Evolutionary conservation across 108 stramenopile genomes (phyloP), one percentile per base, ranked within the genome.

Genomic region (Seminavis robusta): DNA sequence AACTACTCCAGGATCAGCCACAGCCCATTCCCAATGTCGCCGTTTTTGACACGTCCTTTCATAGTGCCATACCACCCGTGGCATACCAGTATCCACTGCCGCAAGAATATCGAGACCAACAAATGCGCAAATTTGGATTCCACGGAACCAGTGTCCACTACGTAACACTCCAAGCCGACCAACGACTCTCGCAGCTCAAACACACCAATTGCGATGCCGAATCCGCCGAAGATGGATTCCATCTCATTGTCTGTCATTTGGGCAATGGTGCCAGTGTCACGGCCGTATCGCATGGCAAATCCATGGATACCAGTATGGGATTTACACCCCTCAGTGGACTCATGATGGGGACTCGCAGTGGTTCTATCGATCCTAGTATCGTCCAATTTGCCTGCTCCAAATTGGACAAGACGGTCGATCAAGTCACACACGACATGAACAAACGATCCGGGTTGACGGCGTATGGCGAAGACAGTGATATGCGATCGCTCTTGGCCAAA

Each of bases 31-130:
- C 71, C 1, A 60, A 76, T 29, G 63, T 81, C 37, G 80, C 70
- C 8, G 74, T 76, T 4, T 81, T 76, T 57, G 80, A 81, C 45
- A 81, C 80, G 2, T 25, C 80, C 19, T 81, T 76, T 65, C 80
- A 81, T 56, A 11, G 37, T 8, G 54, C 71, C 15, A 69, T 81
- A 36, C 71, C 66, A 16, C 42, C 54, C 6, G 30, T 56, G 21
- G 58, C 76, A n/a, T 72, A 63, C 46, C 37, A 29, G 21, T 81
- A 81, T 38, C 60, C 80, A 3, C 29, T 81, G 19, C 80, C 80
- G 1, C 36, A 57, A 32, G 52, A 60, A 33, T 61, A 73, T 29
- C 49, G 52, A 27, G 56, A 73, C 21, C 36, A 50, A 15, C 44
- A 50, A 5, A 63, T 81, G 21, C 57, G 74, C 2, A 69, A 65